Conservation (phyloP, 371 early-diverging fungal genomes). For the Rhizopus delemar region DNA sequence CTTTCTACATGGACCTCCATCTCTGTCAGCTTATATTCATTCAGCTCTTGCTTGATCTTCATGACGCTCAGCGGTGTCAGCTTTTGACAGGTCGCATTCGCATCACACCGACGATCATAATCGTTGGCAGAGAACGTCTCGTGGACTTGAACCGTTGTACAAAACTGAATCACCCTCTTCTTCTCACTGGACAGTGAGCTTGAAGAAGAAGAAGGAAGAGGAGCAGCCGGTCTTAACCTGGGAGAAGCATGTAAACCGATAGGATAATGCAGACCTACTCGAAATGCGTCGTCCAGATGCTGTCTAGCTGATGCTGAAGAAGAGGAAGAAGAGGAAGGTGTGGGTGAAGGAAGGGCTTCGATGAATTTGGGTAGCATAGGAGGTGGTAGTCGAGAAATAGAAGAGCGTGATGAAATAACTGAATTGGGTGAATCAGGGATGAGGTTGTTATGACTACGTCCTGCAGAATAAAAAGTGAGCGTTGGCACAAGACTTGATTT, state of each 20-base stretch:
- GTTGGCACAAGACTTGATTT: neutral
- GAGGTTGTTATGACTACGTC: conserved; percentile 5
- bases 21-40: conserved; percentile 74
- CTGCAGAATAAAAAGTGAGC: conserved; percentile 2
- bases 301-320: neutral
- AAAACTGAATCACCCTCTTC: conserved; percentile 53
- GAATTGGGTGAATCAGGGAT: conserved; percentile 46
- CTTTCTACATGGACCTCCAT: conserved; percentile 79
- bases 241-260: conserved; percentile 50
- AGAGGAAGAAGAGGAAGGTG: conserved; percentile 41
- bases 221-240: conserved; percentile 39
- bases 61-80: conserved; percentile 69
- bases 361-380: conserved; percentile 22
- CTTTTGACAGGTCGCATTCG: conserved; percentile 60
- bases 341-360: conserved; percentile 33
- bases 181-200: conserved; percentile 23
- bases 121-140: conserved; percentile 68
- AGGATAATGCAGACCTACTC: conserved; percentile 42
- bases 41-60: conserved; percentile 76
- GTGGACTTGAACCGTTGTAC: conserved; percentile 61
- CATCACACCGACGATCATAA: conserved; percentile 73
- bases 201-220: conserved; percentile 22
- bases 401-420: conserved; percentile 33
- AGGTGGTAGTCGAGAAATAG: conserved; percentile 25
- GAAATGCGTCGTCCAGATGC: conserved; percentile 2